phyloP scores from a whole-genome alignment of 768 basidiomycete genomes.

The Mycena epipterygia region DNA sequence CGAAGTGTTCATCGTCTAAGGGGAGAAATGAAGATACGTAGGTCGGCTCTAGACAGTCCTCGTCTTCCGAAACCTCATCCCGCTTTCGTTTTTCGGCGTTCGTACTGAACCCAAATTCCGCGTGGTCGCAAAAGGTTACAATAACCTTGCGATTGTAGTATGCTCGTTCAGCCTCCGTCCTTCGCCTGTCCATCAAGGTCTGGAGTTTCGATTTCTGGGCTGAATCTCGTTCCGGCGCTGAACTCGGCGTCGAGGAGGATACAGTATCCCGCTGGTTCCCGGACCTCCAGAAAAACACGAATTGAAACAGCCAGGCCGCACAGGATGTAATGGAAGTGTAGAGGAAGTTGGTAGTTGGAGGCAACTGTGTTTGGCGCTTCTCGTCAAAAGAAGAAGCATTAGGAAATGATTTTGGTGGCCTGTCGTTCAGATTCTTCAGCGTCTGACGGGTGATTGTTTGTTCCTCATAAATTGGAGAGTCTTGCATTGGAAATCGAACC shows the following conservation, averaged over 20 bases:
- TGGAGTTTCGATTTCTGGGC: background rate
- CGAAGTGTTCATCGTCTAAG: background rate
- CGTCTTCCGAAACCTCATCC: constrained; percentile 7
- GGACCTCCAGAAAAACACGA: background rate
- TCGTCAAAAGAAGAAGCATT: background rate
- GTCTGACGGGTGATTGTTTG: background rate
- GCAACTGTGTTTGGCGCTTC: background rate
- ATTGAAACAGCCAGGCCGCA: background rate
- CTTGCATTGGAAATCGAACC: too few relatives aligned
- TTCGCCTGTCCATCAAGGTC: constrained; percentile 18
- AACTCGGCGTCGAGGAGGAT: background rate
- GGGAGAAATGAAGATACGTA: background rate
- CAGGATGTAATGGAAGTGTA: background rate
- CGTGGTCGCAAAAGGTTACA: constrained; percentile 7
- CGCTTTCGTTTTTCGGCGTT: background rate
- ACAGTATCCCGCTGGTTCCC: background rate
- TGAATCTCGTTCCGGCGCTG: background rate
- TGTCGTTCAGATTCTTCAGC: background rate
- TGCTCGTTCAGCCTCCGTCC: constrained; percentile 13
- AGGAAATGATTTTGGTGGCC: background rate
- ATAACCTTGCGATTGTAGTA: background rate
- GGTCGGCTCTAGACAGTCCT: background rate
- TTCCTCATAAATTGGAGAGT: background rate
- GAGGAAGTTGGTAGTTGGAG: background rate
- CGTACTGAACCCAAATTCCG: background rate